These are phyloP conservation scores for Collybiopsis luxurians DNA, from an alignment of 768 basidiomycete genomes.

Conservation along the genomic window DNA sequence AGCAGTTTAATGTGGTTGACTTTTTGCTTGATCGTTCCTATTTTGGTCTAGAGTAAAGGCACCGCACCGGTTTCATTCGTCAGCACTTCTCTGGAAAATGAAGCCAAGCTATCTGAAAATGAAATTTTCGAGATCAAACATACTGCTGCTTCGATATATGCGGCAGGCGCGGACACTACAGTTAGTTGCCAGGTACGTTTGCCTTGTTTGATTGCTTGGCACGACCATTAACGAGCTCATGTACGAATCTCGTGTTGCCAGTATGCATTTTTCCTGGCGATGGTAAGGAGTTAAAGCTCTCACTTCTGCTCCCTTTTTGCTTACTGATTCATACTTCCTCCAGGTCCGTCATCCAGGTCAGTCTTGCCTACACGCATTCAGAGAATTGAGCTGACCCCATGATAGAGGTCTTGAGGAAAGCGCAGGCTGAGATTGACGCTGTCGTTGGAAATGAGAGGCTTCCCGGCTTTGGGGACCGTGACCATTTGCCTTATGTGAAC, in stretches of 20 bases:
- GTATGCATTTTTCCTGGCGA: slow-evolving; percentile 48
- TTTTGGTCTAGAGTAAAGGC: slow-evolving; percentile 32
- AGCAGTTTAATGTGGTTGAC: slow-evolving; percentile 2
- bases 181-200: slow-evolving; percentile 23
- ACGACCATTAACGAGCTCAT: too few relatives aligned
- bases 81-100: slow-evolving; percentile 36
- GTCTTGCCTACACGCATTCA: background rate
- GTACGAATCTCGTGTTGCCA: slow-evolving; percentile 18
- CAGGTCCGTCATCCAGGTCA: slow-evolving; percentile 16
- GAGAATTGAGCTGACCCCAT: slow-evolving; percentile 3
- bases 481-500: slow-evolving; percentile 46
- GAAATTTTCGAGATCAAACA: slow-evolving; percentile 38
- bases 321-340: slow-evolving; percentile 12
- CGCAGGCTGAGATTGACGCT: slow-evolving; percentile 50
- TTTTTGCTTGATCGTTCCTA: background rate
- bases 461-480: slow-evolving; percentile 37
- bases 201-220: too few relatives aligned
- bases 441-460: slow-evolving; percentile 36
- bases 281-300: slow-evolving; percentile 22
- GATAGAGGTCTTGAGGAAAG: slow-evolving; percentile 46
- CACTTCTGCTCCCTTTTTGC: slow-evolving; percentile 14
- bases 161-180: slow-evolving; percentile 53
- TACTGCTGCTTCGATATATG: slow-evolving; percentile 44
- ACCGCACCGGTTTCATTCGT: slow-evolving; percentile 42
- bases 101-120: slow-evolving; percentile 26